These are phyloP conservation scores for Trichosporon faecale DNA, from an alignment of 1,284 basidiomycete genomes.

Conservation along the genomic window DNA sequence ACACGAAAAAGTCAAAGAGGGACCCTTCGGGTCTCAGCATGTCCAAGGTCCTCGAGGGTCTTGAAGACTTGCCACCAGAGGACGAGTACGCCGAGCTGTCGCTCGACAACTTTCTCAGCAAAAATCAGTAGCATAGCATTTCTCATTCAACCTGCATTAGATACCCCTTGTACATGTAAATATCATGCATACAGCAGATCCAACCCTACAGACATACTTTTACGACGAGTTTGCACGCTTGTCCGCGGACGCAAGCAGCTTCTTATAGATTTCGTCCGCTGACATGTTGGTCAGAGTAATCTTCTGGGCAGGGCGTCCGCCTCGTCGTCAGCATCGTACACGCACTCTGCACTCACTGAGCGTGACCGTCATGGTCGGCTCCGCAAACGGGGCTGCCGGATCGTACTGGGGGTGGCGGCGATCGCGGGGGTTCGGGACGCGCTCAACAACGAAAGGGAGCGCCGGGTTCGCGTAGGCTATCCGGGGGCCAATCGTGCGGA, in stretches of 20 bases:
- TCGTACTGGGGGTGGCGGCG: not conserved
- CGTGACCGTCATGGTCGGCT: slow-evolving; percentile 28
- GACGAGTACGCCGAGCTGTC: slow-evolving; percentile 86
- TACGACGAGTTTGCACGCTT: not conserved
- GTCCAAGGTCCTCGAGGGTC: slow-evolving; percentile 72
- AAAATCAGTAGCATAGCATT: slow-evolving; percentile 26
- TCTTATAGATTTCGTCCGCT: slow-evolving; percentile 29
- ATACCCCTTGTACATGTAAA: slow-evolving; percentile 12
- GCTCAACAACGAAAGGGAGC: slow-evolving; percentile 33
- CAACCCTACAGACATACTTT: slow-evolving; percentile 1
- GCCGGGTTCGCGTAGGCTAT: slow-evolving; percentile 46
- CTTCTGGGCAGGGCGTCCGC: slow-evolving; percentile 25
- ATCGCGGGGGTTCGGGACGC: slow-evolving; percentile 33
- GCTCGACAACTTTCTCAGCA: slow-evolving; percentile 66
- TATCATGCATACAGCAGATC: slow-evolving; percentile 23
- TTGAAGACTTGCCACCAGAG: slow-evolving; percentile 83
- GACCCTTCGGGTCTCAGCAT: slow-evolving; percentile 52
- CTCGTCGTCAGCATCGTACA: slow-evolving; percentile 13
- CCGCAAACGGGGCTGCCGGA: slow-evolving; percentile 8
- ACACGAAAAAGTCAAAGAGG: slow-evolving; percentile 43
- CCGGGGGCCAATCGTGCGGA: slow-evolving; percentile 35
- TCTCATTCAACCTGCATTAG: slow-evolving; percentile 10
- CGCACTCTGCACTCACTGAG: slow-evolving; percentile 31
- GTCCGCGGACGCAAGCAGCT: slow-evolving; percentile 19
- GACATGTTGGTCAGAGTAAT: slow-evolving; percentile 30